Conservation (phyloP, 106 monocot species). For the Agapanthus africanus region DNA sequence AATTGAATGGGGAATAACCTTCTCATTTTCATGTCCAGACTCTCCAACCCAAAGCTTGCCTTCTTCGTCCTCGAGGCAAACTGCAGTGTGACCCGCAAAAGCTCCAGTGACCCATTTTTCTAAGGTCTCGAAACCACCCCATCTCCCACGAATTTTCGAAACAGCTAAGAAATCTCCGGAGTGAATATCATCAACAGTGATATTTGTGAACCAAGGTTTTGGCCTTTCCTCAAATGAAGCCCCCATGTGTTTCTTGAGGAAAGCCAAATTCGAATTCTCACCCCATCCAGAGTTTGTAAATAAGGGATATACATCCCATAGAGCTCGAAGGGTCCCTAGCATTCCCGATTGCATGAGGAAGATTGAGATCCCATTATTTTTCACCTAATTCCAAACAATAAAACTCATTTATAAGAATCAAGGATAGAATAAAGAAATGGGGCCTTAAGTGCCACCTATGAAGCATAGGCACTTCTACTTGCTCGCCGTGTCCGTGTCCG, state of each 20-base stretch:
- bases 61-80: conserved; percentile 81
- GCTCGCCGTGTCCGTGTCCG: too few relatives aligned
- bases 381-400: conserved; percentile 46
- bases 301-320: conserved; percentile 93
- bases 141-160: conserved; percentile 85
- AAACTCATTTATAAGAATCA: conserved; percentile 2
- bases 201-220: conserved; percentile 77
- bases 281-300: conserved; percentile 81
- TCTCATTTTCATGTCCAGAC: conserved; percentile 88
- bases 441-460: too few relatives aligned
- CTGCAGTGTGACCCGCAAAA: conserved; percentile 82
- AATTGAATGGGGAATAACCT: conserved; percentile 33
- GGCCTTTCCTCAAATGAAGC: conserved; percentile 65
- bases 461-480: too few relatives aligned
- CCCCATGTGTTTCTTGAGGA: conserved; percentile 91
- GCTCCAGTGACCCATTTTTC: conserved; percentile 98
- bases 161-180: conserved; percentile 86
- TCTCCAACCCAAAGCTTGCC: conserved; percentile 94
- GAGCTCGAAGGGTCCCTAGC: conserved; percentile 77
- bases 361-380: conserved; percentile 52
- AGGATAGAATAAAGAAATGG: too few relatives aligned
- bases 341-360: conserved; percentile 88
- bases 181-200: conserved; percentile 73
- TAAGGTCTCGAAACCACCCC: conserved; percentile 94
- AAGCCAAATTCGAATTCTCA: conserved; percentile 78